Evolutionary conservation across 495 filamentous ascomycete species (phyloP), one percentile per base, ranked within the genome.

Genomic region (Podospora appendiculata): DNA sequence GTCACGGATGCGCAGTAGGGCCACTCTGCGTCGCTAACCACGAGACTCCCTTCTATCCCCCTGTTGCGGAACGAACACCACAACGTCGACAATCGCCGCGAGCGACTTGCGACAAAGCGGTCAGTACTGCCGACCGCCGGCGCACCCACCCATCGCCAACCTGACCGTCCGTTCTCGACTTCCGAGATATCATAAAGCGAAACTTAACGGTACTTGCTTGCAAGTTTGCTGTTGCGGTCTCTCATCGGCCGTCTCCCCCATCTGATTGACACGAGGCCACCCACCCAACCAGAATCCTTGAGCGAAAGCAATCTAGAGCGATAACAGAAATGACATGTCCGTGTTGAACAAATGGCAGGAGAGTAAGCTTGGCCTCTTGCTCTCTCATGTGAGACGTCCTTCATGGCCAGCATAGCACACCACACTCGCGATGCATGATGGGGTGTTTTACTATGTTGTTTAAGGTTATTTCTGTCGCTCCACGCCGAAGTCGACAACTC

Each of bases 311-410:
- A 35, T 46, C 10, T 34, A 33, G 32, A 46, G 41, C 32, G 12
- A 46, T 35, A 16, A 46, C 19, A 46, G n/a, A 11, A 38, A 38
- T 50, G 17, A 14, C 34, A 32, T 39, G n/a, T 10, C 16, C 5
- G 2, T 25, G 25, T 25, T 25, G 25, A 25, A 25, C 25, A 25
- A 25, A 25, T 25, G 25, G 25, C 25, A 17, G 4, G 2, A 12
- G 19, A 42, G 18, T 17, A 2, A 8, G 14, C 12, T 41, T 40
- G 34, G 34, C 58, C 44, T 25, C 25, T 8, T 14, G 10, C 38
- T 17, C 58, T 25, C 25, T 25, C 52, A 58, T 56, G 52, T 61
- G 55, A 58, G 56, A 51, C 50, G 43, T 52, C 43, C 55, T 55
- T 49, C 48, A 41, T 13, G 14, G 41, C 17, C 25, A 38, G 36